A percentile compares a stretch with the other conserved stretches of the same genome.
Conservation (phyloP, 2,329 filamentous ascomycete genomes). For the Lachnellula arida region DNA sequence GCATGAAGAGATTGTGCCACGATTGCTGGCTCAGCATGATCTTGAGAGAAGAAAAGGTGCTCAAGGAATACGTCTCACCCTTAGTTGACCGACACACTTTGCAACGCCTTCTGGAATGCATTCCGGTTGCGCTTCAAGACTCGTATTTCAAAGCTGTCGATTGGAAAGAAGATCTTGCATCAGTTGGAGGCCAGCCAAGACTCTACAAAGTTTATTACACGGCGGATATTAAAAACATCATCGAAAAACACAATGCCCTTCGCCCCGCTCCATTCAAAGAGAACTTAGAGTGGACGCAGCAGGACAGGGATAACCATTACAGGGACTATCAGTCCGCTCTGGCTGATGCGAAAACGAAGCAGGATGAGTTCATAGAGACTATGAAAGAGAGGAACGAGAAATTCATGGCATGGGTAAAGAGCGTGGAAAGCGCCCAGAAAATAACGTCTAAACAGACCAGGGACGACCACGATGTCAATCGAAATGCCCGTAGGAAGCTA, state of each 20-base stretch:
- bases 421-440: slow-evolving; percentile 25
- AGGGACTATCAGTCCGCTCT: slow-evolving; percentile 20
- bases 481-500: slow-evolving; percentile 23
- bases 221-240: slow-evolving; percentile 23
- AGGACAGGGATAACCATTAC: slow-evolving; percentile 21
- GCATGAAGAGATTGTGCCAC: slow-evolving; percentile 29
- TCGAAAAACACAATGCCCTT: slow-evolving; percentile 26
- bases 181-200: slow-evolving; percentile 18
- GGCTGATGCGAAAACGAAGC: slow-evolving; percentile 21
- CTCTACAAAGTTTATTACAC: slow-evolving; percentile 29
- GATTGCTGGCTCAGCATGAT: slow-evolving; percentile 27
- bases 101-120: slow-evolving; percentile 25
- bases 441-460: slow-evolving; percentile 20
- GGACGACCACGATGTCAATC: slow-evolving; percentile 23
- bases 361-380: slow-evolving; percentile 20
- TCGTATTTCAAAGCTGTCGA: slow-evolving; percentile 30
- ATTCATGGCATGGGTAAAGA: slow-evolving; percentile 27
- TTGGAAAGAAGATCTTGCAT: slow-evolving; percentile 22
- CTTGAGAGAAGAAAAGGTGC: slow-evolving; percentile 28
- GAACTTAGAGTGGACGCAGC: slow-evolving; percentile 22
- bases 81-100: background rate
- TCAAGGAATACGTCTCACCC: slow-evolving; percentile 16
- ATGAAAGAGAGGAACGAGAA: slow-evolving; percentile 25
- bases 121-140: slow-evolving; percentile 30
- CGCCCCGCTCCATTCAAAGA: slow-evolving; percentile 21